Conservation (phyloP, 2,329 filamentous ascomycete species). For the Ascochyta fabae region DNA sequence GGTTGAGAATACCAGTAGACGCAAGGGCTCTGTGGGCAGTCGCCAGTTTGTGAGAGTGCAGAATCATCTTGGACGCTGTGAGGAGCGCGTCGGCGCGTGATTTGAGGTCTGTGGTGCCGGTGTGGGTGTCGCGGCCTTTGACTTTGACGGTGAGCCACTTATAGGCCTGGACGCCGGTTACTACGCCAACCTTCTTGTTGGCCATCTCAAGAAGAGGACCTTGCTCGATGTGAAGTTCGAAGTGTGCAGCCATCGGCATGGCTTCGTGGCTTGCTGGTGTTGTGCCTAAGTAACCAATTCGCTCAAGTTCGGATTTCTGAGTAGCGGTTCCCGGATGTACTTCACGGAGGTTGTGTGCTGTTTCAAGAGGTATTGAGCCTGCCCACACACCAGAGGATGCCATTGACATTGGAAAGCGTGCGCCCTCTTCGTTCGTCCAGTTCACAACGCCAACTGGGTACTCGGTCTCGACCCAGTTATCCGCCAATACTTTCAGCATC, state of each 20-base stretch:
- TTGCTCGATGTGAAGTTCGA: conserved; percentile 87
- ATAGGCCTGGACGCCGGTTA: conserved; percentile 76
- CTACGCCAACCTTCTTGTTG: conserved; percentile 70
- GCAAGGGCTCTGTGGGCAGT: conserved; percentile 66
- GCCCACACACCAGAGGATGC: conserved; percentile 79
- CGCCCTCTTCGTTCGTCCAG: conserved; percentile 85
- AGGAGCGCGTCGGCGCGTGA: conserved; percentile 73
- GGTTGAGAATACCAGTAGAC: conserved; percentile 72
- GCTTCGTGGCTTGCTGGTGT: conserved; percentile 63
- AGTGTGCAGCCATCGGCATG: conserved; percentile 75
- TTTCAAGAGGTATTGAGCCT: conserved; percentile 67
- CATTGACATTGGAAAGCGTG: conserved; percentile 79
- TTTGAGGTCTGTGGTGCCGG: conserved; percentile 73
- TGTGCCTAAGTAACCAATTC: conserved; percentile 73
- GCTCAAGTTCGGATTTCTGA: conserved; percentile 71
- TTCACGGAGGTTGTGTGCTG: conserved; percentile 66
- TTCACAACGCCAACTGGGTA: conserved; percentile 77
- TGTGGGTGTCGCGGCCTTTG: conserved; percentile 72
- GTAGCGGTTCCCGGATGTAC: conserved; percentile 66
- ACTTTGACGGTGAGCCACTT: conserved; percentile 75
- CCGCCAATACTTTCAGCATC: conserved; percentile 71
- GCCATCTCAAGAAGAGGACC: conserved; percentile 74
- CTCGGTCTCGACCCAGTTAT: conserved; percentile 71
- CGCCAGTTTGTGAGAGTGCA: conserved; percentile 69
- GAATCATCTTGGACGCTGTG: conserved; percentile 70